These are phyloP conservation scores for Tylopilus sp. DNA, from an alignment of 768 basidiomycete species.

Conservation along the genomic window DNA sequence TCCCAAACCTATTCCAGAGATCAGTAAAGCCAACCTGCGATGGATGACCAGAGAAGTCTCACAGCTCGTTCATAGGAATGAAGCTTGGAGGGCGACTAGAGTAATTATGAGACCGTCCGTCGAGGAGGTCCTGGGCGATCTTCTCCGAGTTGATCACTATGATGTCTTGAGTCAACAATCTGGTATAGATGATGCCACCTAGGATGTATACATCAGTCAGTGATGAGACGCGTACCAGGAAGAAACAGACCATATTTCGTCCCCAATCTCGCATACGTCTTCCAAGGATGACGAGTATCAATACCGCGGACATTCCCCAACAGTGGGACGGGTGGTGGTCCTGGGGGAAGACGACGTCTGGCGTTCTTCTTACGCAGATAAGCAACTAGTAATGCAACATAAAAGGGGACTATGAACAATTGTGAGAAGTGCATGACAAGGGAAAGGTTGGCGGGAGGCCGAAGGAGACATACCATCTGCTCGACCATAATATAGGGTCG, in stretches of 20 bases:
- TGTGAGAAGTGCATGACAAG: slow-evolving; percentile 1
- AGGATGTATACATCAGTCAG: not conserved
- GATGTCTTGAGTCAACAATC: slow-evolving; percentile 22
- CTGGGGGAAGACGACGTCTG: slow-evolving; percentile 18
- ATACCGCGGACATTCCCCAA: slow-evolving; percentile 21
- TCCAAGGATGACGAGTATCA: slow-evolving; percentile 20
- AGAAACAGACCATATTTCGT: slow-evolving; percentile 16
- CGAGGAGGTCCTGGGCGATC: slow-evolving; percentile 23
- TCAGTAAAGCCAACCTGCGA: not conserved
- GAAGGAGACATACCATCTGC: not conserved
- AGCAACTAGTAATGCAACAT: slow-evolving; percentile 7
- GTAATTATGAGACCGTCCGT: slow-evolving; percentile 21
- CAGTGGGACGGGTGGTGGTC: slow-evolving; percentile 19
- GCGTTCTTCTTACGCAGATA: slow-evolving; percentile 10
- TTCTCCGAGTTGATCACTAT: slow-evolving; percentile 26
- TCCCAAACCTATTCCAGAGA: slow-evolving; percentile 15
- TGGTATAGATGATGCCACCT: slow-evolving; percentile 25
- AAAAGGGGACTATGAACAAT: slow-evolving; percentile 4
- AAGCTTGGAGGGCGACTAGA: slow-evolving; percentile 23
- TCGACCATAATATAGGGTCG: slow-evolving; percentile 1
- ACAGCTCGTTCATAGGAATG: slow-evolving; percentile 19
- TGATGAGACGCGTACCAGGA: not conserved
- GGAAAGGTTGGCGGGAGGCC: not conserved
- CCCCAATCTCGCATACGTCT: slow-evolving; percentile 19
- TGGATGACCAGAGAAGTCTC: not conserved